These are phyloP conservation scores for Penicillium thymicola DNA, from an alignment of 2,329 filamentous ascomycete genomes.

Conservation along the genomic window DNA sequence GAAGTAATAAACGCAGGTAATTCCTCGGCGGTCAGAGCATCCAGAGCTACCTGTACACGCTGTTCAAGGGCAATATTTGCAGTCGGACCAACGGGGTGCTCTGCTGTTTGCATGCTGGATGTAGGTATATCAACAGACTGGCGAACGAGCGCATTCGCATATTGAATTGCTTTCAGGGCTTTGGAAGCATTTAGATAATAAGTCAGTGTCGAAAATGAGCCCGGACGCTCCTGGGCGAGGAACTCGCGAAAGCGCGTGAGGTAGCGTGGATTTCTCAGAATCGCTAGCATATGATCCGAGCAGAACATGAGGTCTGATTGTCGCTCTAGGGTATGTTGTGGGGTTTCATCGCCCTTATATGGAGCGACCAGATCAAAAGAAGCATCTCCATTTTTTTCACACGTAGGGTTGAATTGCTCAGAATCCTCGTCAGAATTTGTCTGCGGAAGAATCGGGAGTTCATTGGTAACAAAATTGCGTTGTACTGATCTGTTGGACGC, in stretches of 20 bases:
- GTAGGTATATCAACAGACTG: slow-evolving; percentile 53
- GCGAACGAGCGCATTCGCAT: slow-evolving; percentile 65
- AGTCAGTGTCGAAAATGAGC: slow-evolving; percentile 64
- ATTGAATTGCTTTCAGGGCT: slow-evolving; percentile 66
- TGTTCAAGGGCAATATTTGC: slow-evolving; percentile 58
- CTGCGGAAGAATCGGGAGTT: slow-evolving; percentile 27
- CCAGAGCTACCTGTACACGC: slow-evolving; percentile 62
- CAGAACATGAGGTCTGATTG: slow-evolving; percentile 65
- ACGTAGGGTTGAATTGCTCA: slow-evolving; percentile 25
- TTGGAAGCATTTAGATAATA: slow-evolving; percentile 72
- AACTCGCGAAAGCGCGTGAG: slow-evolving; percentile 67
- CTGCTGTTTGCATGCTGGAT: slow-evolving; percentile 56
- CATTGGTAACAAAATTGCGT: slow-evolving; percentile 19
- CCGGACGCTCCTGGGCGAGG: slow-evolving; percentile 56
- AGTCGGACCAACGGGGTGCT: slow-evolving; percentile 50
- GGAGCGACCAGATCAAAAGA: slow-evolving; percentile 36
- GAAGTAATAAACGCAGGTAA: slow-evolving; percentile 69
- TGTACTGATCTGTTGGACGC: slow-evolving; percentile 22
- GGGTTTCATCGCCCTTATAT: slow-evolving; percentile 20
- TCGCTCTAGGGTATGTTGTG: slow-evolving; percentile 55
- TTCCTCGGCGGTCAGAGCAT: slow-evolving; percentile 62
- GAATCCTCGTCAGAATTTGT: slow-evolving; percentile 23
- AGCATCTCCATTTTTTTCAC: slow-evolving; percentile 23
- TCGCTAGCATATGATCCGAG: slow-evolving; percentile 59
- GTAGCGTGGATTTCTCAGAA: slow-evolving; percentile 62